These are phyloP conservation scores for Hyaloperonospora brassicae DNA, from an alignment of 352 stramenopile genomes.

Conservation along the genomic window DNA sequence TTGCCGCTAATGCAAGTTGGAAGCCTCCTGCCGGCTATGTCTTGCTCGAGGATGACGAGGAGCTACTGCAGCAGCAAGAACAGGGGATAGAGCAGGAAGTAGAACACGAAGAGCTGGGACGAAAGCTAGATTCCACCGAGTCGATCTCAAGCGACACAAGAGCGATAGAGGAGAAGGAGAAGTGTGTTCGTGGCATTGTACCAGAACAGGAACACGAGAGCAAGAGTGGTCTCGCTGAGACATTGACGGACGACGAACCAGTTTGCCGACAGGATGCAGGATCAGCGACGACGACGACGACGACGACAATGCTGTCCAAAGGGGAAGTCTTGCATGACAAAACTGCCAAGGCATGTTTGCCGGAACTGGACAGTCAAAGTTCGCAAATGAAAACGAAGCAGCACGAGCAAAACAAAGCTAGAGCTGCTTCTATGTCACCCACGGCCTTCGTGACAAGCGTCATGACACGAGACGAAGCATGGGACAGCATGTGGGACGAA, in stretches of 20 bases:
- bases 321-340: constrained; percentile 2
- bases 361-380: background rate
- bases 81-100: constrained; percentile 16
- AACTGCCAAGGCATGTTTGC: constrained; percentile 1
- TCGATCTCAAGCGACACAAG: background rate
- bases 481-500: constrained; percentile 70
- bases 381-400: background rate
- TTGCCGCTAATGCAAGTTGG: constrained; percentile 2
- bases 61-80: constrained; percentile 18
- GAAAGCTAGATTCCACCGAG: constrained; percentile 1
- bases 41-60: constrained; percentile 41
- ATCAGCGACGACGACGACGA: background rate
- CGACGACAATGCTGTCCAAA: background rate
- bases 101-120: constrained; percentile 4
- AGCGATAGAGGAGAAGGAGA: background rate
- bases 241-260: constrained; percentile 1
- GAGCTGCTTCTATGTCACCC: constrained; percentile 3
- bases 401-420: background rate
- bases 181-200: background rate
- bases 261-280: constrained; percentile 1
- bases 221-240: background rate
- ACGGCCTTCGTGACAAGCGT: constrained; percentile 18
- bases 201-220: constrained; percentile 6
- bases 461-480: constrained; percentile 68
- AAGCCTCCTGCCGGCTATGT: constrained; percentile 27